Base-by-base conservation (phyloP, 177 flowering plant genomes). In the Vitis hybrid region DNA sequence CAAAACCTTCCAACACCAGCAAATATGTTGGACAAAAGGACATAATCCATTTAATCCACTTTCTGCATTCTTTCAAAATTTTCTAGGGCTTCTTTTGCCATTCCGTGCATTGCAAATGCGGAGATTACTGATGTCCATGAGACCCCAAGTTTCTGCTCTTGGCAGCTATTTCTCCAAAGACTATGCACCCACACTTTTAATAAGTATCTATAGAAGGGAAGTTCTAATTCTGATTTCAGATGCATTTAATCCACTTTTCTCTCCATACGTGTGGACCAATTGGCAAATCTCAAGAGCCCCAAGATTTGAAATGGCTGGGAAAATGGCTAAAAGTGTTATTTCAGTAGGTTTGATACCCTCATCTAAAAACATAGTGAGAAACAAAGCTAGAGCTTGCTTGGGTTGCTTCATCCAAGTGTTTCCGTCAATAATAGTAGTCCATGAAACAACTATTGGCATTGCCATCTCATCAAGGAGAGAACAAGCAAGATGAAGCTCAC, bases 1-100 rank as follows among this genome's bases (percentile, higher is more conserved):
- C 40, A 68, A 74, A 73, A 85, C 75, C 81, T 88, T 60, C 93
- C 93, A 69, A 46, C 82, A 63, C 85, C 85, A 54, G 81, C 71
- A 67, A 86, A 84, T 49, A 91, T 86, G 75, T 90, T 89, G 14
- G 85, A 86, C 84, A 91, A 71, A 56, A 90, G 82, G 55, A 91
- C 91, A 76, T 87, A 90, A 62, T 91, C 98, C 3, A 86, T 78
- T 52, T 73, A 35, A 40, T 86, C 85, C 1, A 88, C 64, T 35
- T 71, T 70, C 74, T 73, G 81, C 88, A 85, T 83, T 21, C 60
- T 74, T 16, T 74, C 68, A 61, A 82, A 85, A 15, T 18, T 16
- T 40, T 75, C 75, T 0, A 75, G 72, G 3, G 91, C 91, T 76
- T 88, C 87, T 69, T 76, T 75, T 14, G 82, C 85, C 88, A 77